A percentile compares a stretch with the other conserved stretches of the same genome.
phyloP scores from a whole-genome alignment of 768 basidiomycete species.

The Holtermannia corniformis region DNA sequence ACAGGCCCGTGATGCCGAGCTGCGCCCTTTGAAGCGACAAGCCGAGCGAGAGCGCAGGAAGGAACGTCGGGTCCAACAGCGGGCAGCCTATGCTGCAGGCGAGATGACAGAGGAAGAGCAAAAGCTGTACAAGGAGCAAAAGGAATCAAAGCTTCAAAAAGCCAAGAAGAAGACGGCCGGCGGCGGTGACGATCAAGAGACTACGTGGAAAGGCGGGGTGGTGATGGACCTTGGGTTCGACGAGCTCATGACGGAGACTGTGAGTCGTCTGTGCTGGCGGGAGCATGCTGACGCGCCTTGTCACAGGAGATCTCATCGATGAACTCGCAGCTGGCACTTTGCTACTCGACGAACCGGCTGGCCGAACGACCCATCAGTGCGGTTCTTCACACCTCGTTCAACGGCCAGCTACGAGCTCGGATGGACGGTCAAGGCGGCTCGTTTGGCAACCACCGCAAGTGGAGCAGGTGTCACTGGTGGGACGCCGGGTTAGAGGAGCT shows the following conservation, averaged over 20 bases:
- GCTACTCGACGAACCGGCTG: conserved; percentile 76
- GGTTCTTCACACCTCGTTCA: conserved; percentile 70
- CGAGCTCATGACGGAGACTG: conserved; percentile 85
- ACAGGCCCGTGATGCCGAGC: conserved; percentile 17
- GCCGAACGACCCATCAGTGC: conserved; percentile 59
- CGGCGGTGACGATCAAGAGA: conserved; percentile 6
- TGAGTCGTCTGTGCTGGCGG: conserved; percentile 41
- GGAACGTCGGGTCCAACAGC: conserved; percentile 50
- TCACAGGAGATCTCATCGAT: conserved; percentile 80
- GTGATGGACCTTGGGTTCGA: conserved; percentile 82
- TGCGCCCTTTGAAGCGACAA: conserved; percentile 17
- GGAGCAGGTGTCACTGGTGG: conserved; percentile 53
- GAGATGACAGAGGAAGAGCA: conserved; percentile 23
- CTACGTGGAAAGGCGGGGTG: conserved; percentile 36
- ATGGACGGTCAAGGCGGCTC: conserved; percentile 61
- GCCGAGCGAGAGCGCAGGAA: conserved; percentile 30
- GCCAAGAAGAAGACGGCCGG: conserved; percentile 52
- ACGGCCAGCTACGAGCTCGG: conserved; percentile 57
- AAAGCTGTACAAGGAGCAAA: conserved; percentile 20
- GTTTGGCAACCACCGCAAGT: not conserved
- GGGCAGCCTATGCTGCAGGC: conserved; percentile 5
- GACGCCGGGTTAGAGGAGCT: conserved; percentile 46
- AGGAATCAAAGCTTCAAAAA: conserved; percentile 43
- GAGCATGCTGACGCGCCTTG: not conserved
- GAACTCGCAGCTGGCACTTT: conserved; percentile 79